Evolutionary conservation across 768 basidiomycete genomes (phyloP), one percentile per base, ranked within the genome.

Genomic region (Kwoniella europaea): DNA sequence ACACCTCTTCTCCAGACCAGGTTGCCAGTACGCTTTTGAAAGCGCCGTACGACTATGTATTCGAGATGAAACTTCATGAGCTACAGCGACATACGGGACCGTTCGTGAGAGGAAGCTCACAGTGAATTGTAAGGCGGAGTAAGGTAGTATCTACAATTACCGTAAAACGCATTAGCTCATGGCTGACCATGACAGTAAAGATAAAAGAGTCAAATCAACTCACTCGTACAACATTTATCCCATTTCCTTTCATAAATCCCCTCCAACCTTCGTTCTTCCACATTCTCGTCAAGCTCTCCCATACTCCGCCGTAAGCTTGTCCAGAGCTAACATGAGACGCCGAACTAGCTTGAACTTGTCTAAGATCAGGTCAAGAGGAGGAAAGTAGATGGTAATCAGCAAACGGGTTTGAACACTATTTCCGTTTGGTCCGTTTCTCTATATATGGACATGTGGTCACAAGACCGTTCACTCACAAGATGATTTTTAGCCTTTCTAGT

Each of bases 211-310:
- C 52, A 15, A 4, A 20, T 50, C 46, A 35, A 74, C 80, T 70
- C 68, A 82, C 80, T 41, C 81, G 59, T 15, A 80, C 72, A 18
- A 81, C 79, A 66, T 83, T 82, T 54, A 95, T 91, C 52, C 90
- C 89, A 75, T 98, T 98, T 3, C 96, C 96, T 74, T 92, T 87
- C 94, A 98, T 94, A 83, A 89, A 94, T 13, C 95, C 96, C 82
- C 84, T 88, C 84, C 95, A 90, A 9, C 96, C 96, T 83, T 98
- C 96, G 82, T 98, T 94, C 73, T 86, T 85, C 92, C 93, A 98
- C 90, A 95, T 95, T 72, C 95, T 89, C 18, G 88, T 87, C 56
- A 80, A 46, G 27, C 68, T 69, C 16, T 68, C 46, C 79, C 76
- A 78, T 64, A 80, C 74, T 57, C 73, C 71, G 0, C 63, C 65